Evolutionary conservation across 2,329 filamentous ascomycete genomes (phyloP), one percentile per base, ranked within the genome.

Genomic region (Ophiosphaerella korrae): DNA sequence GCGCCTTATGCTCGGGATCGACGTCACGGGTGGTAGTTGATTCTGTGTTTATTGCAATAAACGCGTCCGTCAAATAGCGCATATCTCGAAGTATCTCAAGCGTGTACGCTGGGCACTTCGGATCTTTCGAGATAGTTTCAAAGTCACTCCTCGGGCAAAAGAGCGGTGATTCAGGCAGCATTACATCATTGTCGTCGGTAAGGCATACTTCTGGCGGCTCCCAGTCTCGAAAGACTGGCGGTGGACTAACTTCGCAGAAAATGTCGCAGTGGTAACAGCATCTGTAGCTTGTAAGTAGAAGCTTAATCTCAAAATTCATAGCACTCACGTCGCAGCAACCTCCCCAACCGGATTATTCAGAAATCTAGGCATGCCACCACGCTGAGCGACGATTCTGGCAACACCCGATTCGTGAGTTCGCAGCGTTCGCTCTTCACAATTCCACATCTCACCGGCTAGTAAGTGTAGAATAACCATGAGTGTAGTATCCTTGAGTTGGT

Each of bases 131-230:
- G 12, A 69, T 53, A 1, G 61, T 64, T 7, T 42, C 32, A 39
- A 71, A 65, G 1, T 65, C 49, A 16, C 24, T 14, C 14, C 56
- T 58, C 1, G 63, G 66, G 34, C 64, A 66, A 43, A 67, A 74
- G 7, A 74, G 43, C 1, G 72, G 72, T 3, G 72, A 74, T 41
- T 73, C 68, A 12, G 71, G 67, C 13, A 74, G 41, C 0, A 21
- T 47, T 2, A 41, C 23, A 5, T 58, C 38, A n/a, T 23, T 35
- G 8, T 9, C n/a, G 18, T 21, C 18, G 18, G 18, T 21, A 21
- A 51, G 6, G 3, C 41, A 32, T 5, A 23, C 29, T 7, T 34
- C n/a, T 7, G 38, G 14, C 1, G 58, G 62, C 6, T 62, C 35
- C 45, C 57, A 62, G 7, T 43, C 37, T 18, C 43, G 29, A 18